Evolutionary conservation across 1,284 basidiomycete species (phyloP).

Genomic region (Pisolithus thermaeus): DNA sequence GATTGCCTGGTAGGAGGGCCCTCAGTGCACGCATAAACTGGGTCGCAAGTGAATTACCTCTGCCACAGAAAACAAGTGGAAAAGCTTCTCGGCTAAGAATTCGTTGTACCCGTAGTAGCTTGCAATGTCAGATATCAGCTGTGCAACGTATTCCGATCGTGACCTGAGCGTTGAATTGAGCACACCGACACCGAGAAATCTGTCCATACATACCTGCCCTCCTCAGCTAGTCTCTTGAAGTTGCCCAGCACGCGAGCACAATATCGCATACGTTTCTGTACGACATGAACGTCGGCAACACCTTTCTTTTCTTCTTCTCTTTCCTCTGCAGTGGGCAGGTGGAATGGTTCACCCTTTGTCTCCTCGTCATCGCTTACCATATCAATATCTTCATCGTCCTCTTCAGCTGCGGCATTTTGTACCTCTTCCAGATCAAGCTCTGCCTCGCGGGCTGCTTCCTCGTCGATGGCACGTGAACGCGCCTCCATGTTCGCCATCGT

Average conservation of each 20-base stretch:
- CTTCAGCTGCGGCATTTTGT: slow-evolving; percentile 44
- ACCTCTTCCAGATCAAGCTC: slow-evolving; percentile 64
- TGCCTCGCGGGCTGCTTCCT: slow-evolving; percentile 57
- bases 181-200: slow-evolving; percentile 10
- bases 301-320: slow-evolving; percentile 73
- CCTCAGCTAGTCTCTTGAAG: slow-evolving; percentile 64
- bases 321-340: slow-evolving; percentile 78
- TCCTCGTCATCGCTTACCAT: slow-evolving; percentile 47
- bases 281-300: slow-evolving; percentile 74
- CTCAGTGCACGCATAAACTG: slow-evolving; percentile 1
- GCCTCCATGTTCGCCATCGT: slow-evolving; percentile 76
- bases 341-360: slow-evolving; percentile 57
- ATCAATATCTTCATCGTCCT: slow-evolving; percentile 51
- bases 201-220: slow-evolving; percentile 57
- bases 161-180: slow-evolving; percentile 44
- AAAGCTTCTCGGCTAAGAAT: slow-evolving; percentile 91
- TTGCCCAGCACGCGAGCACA: slow-evolving; percentile 78
- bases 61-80: slow-evolving; percentile 87
- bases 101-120: slow-evolving; percentile 98
- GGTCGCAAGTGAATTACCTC: slow-evolving; percentile 54
- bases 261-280: slow-evolving; percentile 87
- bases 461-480: slow-evolving; percentile 68
- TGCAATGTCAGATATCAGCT: slow-evolving; percentile 83
- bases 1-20: slow-evolving; percentile 61
- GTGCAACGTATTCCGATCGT: slow-evolving; percentile 85